Percentiles rank a stretch among this genome's conserved stretches.
Evolutionary conservation across 768 basidiomycete genomes (phyloP).

Genomic region (Kondoa subrosea): DNA sequence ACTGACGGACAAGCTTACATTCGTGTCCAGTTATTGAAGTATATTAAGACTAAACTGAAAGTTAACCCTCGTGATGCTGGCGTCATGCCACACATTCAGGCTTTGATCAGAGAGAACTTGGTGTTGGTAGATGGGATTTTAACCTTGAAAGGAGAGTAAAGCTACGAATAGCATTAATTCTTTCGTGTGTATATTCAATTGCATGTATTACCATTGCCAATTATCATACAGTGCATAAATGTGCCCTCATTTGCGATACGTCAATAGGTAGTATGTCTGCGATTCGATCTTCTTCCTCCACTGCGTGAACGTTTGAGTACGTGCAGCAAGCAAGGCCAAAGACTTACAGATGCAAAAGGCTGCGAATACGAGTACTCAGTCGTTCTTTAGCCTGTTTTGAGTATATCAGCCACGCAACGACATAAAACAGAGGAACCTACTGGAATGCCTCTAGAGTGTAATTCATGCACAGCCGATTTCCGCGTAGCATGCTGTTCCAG

Average conservation of each 20-base stretch:
- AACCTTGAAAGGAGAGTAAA: background rate
- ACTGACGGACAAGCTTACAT: background rate
- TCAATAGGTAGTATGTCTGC: too few relatives aligned
- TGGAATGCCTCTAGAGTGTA: background rate
- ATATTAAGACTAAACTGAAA: conserved; percentile 1
- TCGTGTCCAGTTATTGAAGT: background rate
- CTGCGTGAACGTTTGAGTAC: too few relatives aligned
- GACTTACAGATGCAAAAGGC: background rate
- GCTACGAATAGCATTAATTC: too few relatives aligned
- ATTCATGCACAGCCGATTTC: background rate
- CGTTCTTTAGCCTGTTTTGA: background rate
- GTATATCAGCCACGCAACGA: too few relatives aligned
- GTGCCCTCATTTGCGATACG: too few relatives aligned
- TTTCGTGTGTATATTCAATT: too few relatives aligned
- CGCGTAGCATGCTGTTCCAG: background rate
- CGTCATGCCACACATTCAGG: background rate
- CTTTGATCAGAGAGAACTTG: background rate
- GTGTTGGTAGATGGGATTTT: background rate
- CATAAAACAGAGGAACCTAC: too few relatives aligned
- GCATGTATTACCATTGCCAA: too few relatives aligned
- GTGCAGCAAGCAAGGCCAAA: too few relatives aligned
- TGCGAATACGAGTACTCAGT: background rate
- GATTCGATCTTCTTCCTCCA: too few relatives aligned
- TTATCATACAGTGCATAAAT: too few relatives aligned
- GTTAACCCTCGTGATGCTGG: background rate